Base-by-base conservation (phyloP, 108 stramenopile genomes). In the Skeletonema tropicum region DNA sequence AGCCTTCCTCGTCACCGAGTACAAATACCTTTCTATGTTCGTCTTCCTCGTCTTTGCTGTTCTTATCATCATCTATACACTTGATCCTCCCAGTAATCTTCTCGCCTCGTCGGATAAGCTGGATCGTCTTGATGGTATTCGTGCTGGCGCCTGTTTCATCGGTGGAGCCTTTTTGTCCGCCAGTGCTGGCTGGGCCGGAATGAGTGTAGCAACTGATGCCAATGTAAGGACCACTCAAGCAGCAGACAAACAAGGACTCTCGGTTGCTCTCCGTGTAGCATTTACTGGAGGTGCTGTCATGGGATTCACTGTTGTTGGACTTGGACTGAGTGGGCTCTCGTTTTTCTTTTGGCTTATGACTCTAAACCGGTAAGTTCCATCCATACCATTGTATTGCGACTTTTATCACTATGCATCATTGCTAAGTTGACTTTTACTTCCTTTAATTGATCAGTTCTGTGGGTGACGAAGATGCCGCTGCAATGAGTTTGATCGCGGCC, bases 201-300 rank as follows among this genome's bases (percentile, higher is more conserved):
- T 97, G 96, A 69, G 87, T 60, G 92, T 94, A 25, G 94, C 96
- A 8, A 95, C 94, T 26, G 94, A 93, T 76, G 93, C 96, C 74
- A 98, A 98, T 72, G 96, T 96, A 17, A 89, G 96, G 39, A 97
- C 97, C 57, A 94, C 97, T 42, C 89, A 96, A 68, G 93, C 92
- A 15, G 92, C 92, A 41, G 85, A 89, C 39, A 87, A 83, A 71
- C 62, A 89, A 74, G 94, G 95, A 49, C 89, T 96, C 29, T 76
- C 81, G 49, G 79, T 77, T 15, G 92, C 90, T 17, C 90, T 97
- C 60, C 91, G 92, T 49, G 90, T 91, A 57, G 97, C 98, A 60
- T 98, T 98, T 88, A 88, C 87, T 30, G 87, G 88, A 15, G 91
- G 91, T 30, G 85, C 84, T 57, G 90, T 90, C 36, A 92, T 92